phyloP scores from a whole-genome alignment of 805 yeast genomes.

The Schwanniomyces sp. region DNA sequence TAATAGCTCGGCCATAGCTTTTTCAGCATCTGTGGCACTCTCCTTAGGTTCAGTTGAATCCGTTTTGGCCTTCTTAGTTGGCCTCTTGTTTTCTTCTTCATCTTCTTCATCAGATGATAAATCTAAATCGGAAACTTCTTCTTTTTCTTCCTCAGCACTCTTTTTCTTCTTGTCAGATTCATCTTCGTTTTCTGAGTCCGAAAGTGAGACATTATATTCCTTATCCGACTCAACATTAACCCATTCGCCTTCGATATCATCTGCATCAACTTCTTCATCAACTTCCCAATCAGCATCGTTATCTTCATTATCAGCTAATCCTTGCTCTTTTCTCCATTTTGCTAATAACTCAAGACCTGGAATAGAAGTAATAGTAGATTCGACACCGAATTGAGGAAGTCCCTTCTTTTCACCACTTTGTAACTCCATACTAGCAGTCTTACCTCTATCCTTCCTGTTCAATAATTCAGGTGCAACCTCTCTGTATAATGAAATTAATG shows the following conservation, averaged over 20 bases:
- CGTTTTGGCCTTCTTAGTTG: constrained; percentile 30
- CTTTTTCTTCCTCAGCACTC: constrained; percentile 24
- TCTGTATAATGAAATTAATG: constrained; percentile 81
- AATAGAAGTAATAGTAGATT: constrained; percentile 65
- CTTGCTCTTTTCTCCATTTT: constrained; percentile 74
- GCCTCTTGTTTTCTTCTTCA: constrained; percentile 18
- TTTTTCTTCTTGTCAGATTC: constrained; percentile 30
- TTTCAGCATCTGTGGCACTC: constrained; percentile 16
- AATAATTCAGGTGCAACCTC: constrained; percentile 98
- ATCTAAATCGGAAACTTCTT: constrained; percentile 49
- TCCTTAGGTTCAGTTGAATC: constrained; percentile 9
- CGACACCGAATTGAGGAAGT: constrained; percentile 71
- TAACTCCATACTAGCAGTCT: constrained; percentile 80
- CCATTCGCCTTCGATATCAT: constrained; percentile 90
- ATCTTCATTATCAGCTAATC: constrained; percentile 48
- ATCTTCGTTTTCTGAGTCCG: constrained; percentile 43
- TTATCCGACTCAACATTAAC: constrained; percentile 79
- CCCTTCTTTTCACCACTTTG: constrained; percentile 57
- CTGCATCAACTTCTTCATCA: constrained; percentile 49
- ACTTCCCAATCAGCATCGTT: constrained; percentile 63
- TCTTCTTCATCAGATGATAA: constrained; percentile 30
- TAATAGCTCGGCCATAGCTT: constrained; percentile 52
- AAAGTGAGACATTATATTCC: constrained; percentile 58
- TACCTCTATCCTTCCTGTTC: constrained; percentile 87
- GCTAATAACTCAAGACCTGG: constrained; percentile 91